Conservation (phyloP, 441 rosid species). For the Syzygium malaccense region DNA sequence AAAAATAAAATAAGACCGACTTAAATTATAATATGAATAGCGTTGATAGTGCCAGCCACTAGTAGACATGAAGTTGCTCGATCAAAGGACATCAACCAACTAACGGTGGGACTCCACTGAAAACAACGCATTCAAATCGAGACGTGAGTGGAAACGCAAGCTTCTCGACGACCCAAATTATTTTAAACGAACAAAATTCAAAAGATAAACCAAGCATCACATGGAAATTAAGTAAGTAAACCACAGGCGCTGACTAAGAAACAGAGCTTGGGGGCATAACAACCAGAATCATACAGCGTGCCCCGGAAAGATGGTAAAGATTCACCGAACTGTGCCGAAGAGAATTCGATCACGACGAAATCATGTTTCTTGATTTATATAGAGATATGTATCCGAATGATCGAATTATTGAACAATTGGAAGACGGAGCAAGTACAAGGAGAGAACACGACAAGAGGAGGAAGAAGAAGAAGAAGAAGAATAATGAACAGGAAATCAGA, state of each 20-base stretch:
- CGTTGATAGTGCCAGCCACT: not conserved
- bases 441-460: not conserved
- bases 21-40: not conserved
- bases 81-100: not conserved
- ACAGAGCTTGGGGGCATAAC: not conserved
- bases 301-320: not conserved
- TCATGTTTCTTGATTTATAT: not conserved
- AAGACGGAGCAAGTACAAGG: not conserved
- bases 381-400: not conserved
- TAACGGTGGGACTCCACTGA: constrained; percentile 3
- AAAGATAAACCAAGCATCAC: not conserved
- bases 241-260: not conserved
- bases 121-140: not conserved
- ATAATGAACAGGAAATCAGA: not conserved
- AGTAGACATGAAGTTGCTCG: not conserved
- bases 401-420: not conserved
- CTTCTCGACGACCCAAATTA: not conserved
- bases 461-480: not conserved
- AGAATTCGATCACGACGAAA: not conserved
- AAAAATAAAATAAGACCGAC: not conserved
- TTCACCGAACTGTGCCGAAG: not conserved
- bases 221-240: not conserved
- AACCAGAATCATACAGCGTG: not conserved
- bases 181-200: not conserved
- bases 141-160: not conserved